Evolutionary conservation across 2,329 filamentous ascomycete genomes (phyloP), one percentile per base, ranked within the genome.

Genomic region (Beauveria caledonica): DNA sequence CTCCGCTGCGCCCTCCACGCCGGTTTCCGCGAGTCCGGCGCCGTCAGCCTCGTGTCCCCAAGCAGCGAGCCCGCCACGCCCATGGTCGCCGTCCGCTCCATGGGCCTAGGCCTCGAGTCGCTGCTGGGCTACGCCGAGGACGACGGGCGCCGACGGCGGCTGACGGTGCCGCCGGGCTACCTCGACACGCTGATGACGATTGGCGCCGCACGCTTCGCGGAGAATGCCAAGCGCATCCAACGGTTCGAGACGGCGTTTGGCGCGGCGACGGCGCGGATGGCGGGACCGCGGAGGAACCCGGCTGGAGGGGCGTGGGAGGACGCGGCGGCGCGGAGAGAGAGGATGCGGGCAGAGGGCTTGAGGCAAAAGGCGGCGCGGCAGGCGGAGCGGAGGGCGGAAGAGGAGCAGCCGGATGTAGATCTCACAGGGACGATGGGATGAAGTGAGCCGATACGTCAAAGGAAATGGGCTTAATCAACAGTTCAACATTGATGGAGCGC

Each of bases 1-100:
- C 81, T 96, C 15, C 80, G 86, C 11, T 89, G 89, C 49, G 92
- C 89, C 1, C 78, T 93, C 10, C 83, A 86, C 66, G 88, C 91
- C 4, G 93, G 93, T 0, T 97, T 97, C 70, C 86, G 93, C 15
- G 93, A 97, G 74, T 94, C 89, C 62, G 93, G 93, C 19, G 87
- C 93, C 54, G 80, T 95, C 61, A 90, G 87, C 68, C 70, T 90
- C 51, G 72, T 73, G 1, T 66, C 73, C 5, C 60, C 70, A 11
- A 65, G 69, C 2, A 70, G 71, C 13, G 72, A 73, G 19, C 71
- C 62, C 11, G 64, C 72, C 5, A 81, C 71, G 19, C 91, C 91
- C 2, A 89, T 96, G 72, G 89, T 97, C 3, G 93, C 89, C 3
- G 84, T 97, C 36, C 85, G 93, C 19, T 92, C 90, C 5, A 89